phyloP scores from a whole-genome alignment of 306 rosid species.

The Quillaja saponaria region DNA sequence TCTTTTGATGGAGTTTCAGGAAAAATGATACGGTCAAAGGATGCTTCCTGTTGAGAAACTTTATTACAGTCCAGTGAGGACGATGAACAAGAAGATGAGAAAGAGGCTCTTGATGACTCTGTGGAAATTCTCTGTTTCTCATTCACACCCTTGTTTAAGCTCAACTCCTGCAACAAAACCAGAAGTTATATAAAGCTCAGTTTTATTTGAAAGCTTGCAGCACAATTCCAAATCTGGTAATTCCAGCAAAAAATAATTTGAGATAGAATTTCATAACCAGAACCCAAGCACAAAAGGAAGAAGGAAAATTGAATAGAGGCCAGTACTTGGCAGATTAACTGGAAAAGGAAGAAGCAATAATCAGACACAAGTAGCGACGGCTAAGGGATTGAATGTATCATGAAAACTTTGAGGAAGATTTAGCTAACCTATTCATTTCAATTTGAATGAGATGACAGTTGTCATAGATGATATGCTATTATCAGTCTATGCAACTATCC shows the following conservation, averaged over 20 bases:
- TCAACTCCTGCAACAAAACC: conserved; percentile 55
- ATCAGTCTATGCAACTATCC: conserved; percentile 8
- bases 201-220: conserved; percentile 13
- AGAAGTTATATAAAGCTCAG: conserved; percentile 20
- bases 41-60: conserved; percentile 56
- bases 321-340: neutral
- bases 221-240: conserved; percentile 2
- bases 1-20: conserved; percentile 65
- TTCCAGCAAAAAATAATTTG: neutral
- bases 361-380: conserved; percentile 1
- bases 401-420: conserved; percentile 4
- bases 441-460: conserved; percentile 8
- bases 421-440: conserved; percentile 13
- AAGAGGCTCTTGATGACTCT: conserved; percentile 84
- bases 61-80: conserved; percentile 67
- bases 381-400: conserved; percentile 1
- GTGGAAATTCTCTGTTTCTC: conserved; percentile 65
- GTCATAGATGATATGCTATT: neutral
- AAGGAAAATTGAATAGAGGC: neutral
- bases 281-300: neutral
- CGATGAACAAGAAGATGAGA: conserved; percentile 87
- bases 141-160: conserved; percentile 45
- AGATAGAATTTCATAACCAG: neutral
- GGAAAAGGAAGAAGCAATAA: conserved; percentile 5
- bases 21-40: conserved; percentile 46